These are phyloP conservation scores for Ormosia emarginata DNA, from an alignment of 306 rosid genomes.

Conservation along the genomic window DNA sequence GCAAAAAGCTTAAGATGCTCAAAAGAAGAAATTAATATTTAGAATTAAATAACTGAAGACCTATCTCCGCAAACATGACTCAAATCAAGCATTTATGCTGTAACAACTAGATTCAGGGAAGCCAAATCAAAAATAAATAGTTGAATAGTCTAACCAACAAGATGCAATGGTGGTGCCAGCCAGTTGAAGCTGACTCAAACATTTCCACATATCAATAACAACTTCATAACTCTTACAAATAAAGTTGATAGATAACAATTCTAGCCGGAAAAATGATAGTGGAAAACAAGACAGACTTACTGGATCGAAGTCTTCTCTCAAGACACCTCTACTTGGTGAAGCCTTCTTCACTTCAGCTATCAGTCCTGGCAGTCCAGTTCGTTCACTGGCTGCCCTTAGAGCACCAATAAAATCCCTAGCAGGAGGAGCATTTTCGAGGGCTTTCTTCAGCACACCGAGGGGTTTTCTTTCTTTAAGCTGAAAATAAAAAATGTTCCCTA, in stretches of 20 bases:
- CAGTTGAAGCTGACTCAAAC: background rate
- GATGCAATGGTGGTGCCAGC: background rate
- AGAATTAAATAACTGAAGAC: background rate
- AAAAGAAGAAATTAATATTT: background rate
- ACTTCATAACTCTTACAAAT: background rate
- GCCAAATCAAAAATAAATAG: background rate
- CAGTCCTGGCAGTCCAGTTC: constrained; percentile 89
- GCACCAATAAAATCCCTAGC: constrained; percentile 85
- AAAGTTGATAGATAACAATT: background rate
- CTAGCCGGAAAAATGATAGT: background rate
- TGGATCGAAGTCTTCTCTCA: constrained; percentile 93
- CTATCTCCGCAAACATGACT: background rate
- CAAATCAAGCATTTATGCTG: background rate
- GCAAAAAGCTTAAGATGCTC: background rate
- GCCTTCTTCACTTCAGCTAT: constrained; percentile 99
- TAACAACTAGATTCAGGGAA: background rate
- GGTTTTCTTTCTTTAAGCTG: constrained; percentile 75
- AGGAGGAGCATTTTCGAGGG: constrained; percentile 62
- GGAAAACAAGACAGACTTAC: constrained; percentile 36
- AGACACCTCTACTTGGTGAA: constrained; percentile 92
- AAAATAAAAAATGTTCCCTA: constrained; percentile 16
- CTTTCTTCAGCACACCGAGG: constrained; percentile 54
- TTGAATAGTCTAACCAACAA: background rate
- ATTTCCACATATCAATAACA: constrained; percentile 11
- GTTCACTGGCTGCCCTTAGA: constrained; percentile 58